Conservation (phyloP, 2,329 filamentous ascomycete species). For the Fusarium subglutinans region DNA sequence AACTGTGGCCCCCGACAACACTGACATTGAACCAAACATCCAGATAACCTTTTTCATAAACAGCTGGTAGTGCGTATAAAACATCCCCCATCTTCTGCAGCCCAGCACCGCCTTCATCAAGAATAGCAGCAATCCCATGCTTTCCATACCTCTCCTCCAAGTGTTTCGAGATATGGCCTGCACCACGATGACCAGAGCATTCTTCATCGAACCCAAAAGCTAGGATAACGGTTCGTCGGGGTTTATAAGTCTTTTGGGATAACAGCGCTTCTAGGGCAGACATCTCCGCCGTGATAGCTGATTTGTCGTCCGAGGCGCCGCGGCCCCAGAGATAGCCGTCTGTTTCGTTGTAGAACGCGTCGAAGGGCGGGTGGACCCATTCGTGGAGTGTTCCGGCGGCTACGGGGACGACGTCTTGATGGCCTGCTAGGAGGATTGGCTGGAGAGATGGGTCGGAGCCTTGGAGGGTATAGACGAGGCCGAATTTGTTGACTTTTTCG, state of each 20-base stretch:
- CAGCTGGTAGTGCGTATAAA: constrained; percentile 63
- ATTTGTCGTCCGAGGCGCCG: constrained; percentile 52
- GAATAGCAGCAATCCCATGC: constrained; percentile 65
- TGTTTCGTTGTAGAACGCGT: constrained; percentile 46
- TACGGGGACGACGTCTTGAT: constrained; percentile 55
- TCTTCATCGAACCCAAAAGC: constrained; percentile 74
- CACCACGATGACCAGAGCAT: constrained; percentile 64
- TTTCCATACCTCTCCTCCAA: constrained; percentile 63
- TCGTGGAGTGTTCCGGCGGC: constrained; percentile 48
- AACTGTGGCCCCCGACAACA: constrained; percentile 68
- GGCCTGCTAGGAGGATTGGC: constrained; percentile 50
- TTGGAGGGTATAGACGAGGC: constrained; percentile 66
- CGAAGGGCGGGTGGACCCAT: constrained; percentile 53
- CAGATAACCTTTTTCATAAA: constrained; percentile 70
- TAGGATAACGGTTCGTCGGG: constrained; percentile 64
- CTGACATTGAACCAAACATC: constrained; percentile 65
- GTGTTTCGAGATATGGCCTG: constrained; percentile 58
- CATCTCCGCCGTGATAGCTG: constrained; percentile 49
- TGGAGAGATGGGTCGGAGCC: constrained; percentile 59
- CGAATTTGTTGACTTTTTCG: constrained; percentile 68
- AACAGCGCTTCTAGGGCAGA: constrained; percentile 58
- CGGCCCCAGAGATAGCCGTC: constrained; percentile 52
- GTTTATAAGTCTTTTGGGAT: constrained; percentile 56
- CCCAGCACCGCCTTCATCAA: constrained; percentile 70
- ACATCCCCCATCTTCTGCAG: constrained; percentile 56